Evolutionary conservation across 1,139 yeast species (phyloP), one percentile per base, ranked within the genome.

Genomic region (Meyerozyma smithsonii): DNA sequence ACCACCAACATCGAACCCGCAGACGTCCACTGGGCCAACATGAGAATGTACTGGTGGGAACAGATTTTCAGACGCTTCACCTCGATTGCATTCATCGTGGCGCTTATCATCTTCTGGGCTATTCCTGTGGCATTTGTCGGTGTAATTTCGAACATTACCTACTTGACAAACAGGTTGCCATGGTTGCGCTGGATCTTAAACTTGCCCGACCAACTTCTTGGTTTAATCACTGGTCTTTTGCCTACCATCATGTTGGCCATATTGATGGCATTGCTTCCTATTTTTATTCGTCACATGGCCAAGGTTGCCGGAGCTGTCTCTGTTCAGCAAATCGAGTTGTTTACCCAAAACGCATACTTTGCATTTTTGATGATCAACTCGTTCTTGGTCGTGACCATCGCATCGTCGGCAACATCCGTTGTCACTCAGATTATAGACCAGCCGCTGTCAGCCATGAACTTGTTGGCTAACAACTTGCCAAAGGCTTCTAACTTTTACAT

Each of bases 81-180:
- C 42, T 84, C 96, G 0, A 54, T 69, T 39, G 72, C 81, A 15
- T 78, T 81, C 11, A 74, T 88, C 47, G 57, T 69, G 32, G 70
- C 79, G 4, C 61, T 83, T 49, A 72, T 86, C 39, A 74, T 90
- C 41, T 84, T 89, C 59, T 92, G 97, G 97, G 77, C 96, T 44
- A 73, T 89, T 52, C 97, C 97, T 14, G 97, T 90, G 39, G 96
- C 97, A 2, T 87, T 88, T 59, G 96, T 92, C 41, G 97, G 97
- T 81, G 71, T 83, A 55, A 77, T 92, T 49, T 89, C 97, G 17
- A 90, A 90, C 64, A 76, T 92, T 51, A 79, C 84, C 47, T 75
- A 73, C 52, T 70, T 89, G 60, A 85, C 83, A 30, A 69, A 77
- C 39, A 79, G 77, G 47, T 71, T 89, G 18, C 85, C 68, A 16